phyloP scores from a whole-genome alignment of 768 basidiomycete genomes.

The Mrakia gelida region DNA sequence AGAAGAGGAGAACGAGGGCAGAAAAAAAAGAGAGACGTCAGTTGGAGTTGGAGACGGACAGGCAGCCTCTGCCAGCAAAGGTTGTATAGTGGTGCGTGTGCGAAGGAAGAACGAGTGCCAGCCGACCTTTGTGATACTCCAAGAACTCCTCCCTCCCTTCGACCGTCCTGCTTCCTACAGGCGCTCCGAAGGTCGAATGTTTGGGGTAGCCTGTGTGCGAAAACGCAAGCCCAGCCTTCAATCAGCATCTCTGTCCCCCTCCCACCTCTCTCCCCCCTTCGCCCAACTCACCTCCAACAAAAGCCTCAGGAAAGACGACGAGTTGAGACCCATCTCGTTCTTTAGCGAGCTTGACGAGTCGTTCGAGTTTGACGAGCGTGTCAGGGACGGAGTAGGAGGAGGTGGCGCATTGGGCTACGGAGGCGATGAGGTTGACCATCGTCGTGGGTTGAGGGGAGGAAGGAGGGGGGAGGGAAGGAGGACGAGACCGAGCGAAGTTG shows the following conservation, averaged over 20 bases:
- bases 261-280: too few relatives aligned
- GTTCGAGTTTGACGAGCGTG: conserved; percentile 34
- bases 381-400: conserved; percentile 29
- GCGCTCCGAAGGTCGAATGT: conserved; percentile 48
- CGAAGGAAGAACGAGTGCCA: too few relatives aligned
- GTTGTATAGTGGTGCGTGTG: too few relatives aligned
- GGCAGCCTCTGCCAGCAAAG: too few relatives aligned
- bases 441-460: background rate
- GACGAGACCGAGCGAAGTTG: background rate
- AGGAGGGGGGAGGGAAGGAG: background rate
- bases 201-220: conserved; percentile 36
- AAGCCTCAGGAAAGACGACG: conserved; percentile 36
- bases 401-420: conserved; percentile 35
- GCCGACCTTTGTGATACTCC: conserved; percentile 55
- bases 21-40: background rate
- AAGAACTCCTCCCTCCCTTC: conserved; percentile 60
- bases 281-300: conserved; percentile 32
- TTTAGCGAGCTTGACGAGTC: conserved; percentile 27
- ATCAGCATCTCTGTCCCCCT: too few relatives aligned
- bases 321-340: conserved; percentile 23
- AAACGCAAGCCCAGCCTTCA: too few relatives aligned
- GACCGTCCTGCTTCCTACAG: conserved; percentile 52
- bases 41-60: too few relatives aligned
- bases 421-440: conserved; percentile 30
- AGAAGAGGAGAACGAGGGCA: background rate